Conservation (phyloP, 352 stramenopile genomes). For the Elongisporangium undulatum region DNA sequence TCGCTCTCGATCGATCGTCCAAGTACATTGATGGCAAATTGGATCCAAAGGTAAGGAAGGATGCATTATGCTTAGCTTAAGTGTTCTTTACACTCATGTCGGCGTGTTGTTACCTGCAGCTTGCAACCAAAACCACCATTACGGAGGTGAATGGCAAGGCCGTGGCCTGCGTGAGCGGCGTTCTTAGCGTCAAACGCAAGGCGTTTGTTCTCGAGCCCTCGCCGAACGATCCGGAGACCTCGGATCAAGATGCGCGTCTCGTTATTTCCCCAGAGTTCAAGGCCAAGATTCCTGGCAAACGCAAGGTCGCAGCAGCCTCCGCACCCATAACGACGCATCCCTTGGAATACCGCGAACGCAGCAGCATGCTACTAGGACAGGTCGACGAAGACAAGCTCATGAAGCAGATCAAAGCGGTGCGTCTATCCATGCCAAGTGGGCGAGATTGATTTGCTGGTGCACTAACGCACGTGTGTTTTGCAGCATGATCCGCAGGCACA, state of each 20-base stretch:
- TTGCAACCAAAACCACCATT: slow-evolving; percentile 52
- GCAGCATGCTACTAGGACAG: slow-evolving; percentile 51
- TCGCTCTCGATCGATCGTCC: slow-evolving; percentile 61
- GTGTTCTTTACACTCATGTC: not conserved
- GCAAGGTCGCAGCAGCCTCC: slow-evolving; percentile 15
- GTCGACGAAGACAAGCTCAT: slow-evolving; percentile 79
- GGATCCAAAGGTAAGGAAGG: slow-evolving; percentile 59
- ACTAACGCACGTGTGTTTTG: slow-evolving; percentile 1
- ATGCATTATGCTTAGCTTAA: not conserved
- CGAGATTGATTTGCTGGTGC: not conserved
- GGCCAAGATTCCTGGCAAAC: slow-evolving; percentile 20
- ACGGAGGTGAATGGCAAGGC: slow-evolving; percentile 72
- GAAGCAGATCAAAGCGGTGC: slow-evolving; percentile 71
- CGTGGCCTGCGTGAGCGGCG: slow-evolving; percentile 48
- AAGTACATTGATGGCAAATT: slow-evolving; percentile 86
- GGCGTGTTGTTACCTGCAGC: slow-evolving; percentile 12
- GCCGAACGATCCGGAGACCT: slow-evolving; percentile 1
- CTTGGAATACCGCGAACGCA: slow-evolving; percentile 64
- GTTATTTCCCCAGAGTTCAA: not conserved
- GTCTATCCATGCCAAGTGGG: slow-evolving; percentile 1
- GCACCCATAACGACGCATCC: slow-evolving; percentile 8
- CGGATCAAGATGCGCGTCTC: not conserved
- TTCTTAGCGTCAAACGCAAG: slow-evolving; percentile 53
- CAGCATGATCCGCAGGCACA: slow-evolving; percentile 65
- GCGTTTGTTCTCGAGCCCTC: slow-evolving; percentile 50